phyloP scores from a whole-genome alignment of 1,139 yeast genomes.

The Geotrichum histeridarum region DNA sequence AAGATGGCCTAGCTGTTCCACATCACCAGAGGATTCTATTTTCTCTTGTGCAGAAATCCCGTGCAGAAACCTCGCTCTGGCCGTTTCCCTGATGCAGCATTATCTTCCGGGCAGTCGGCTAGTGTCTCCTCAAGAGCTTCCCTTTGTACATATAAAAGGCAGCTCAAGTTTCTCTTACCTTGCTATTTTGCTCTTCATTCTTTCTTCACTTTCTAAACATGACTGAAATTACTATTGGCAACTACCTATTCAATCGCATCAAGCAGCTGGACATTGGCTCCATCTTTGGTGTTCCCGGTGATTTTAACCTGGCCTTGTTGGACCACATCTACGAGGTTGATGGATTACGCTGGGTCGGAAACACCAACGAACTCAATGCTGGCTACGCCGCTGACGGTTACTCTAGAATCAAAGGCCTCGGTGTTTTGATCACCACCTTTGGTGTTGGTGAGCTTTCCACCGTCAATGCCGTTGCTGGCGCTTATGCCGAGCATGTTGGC shows the following conservation, averaged over 20 bases:
- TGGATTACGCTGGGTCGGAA: conserved; percentile 42
- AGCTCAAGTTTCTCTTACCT: too few relatives aligned
- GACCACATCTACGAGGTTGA: conserved; percentile 50
- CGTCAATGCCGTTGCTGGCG: conserved; percentile 62
- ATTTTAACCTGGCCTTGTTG: conserved; percentile 51
- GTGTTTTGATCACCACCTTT: conserved; percentile 57
- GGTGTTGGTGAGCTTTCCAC: conserved; percentile 75
- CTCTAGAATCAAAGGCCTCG: conserved; percentile 55
- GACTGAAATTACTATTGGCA: conserved; percentile 42
- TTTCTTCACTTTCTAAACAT: not conserved
- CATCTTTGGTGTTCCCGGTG: conserved; percentile 56
- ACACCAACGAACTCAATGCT: conserved; percentile 49
- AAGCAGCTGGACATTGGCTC: conserved; percentile 45
- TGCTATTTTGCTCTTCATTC: too few relatives aligned
- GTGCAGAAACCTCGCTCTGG: too few relatives aligned
- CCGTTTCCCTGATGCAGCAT: too few relatives aligned
- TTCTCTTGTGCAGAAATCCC: too few relatives aligned
- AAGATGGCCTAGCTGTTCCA: too few relatives aligned
- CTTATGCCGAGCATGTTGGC: conserved; percentile 62
- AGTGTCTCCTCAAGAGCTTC: too few relatives aligned
- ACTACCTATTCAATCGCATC: conserved; percentile 49
- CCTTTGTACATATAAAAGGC: too few relatives aligned
- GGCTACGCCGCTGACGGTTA: conserved; percentile 69
- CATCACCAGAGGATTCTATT: too few relatives aligned
- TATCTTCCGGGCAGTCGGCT: too few relatives aligned